These are phyloP conservation scores for Phytophthora chlamydospora DNA, from an alignment of 352 stramenopile genomes.

Conservation along the genomic window DNA sequence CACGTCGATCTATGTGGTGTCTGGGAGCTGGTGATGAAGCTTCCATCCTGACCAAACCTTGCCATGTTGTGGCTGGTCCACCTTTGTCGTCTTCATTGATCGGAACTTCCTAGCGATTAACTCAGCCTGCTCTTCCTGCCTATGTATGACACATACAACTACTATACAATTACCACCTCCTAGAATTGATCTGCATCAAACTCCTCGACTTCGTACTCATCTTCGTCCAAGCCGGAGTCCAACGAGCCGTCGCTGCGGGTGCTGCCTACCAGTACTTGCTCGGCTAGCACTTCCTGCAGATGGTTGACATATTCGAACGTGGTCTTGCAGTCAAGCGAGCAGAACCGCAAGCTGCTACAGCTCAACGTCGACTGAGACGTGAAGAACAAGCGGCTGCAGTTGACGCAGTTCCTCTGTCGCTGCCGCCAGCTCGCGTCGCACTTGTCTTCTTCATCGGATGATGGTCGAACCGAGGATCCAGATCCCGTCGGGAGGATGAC, in stretches of 20 bases:
- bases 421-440: constrained; percentile 16
- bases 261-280: constrained; percentile 15
- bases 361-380: constrained; percentile 20
- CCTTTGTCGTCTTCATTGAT: not conserved
- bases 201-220: constrained; percentile 1
- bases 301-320: constrained; percentile 35
- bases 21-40: too few relatives aligned
- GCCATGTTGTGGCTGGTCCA: not conserved
- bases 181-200: not conserved
- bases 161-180: too few relatives aligned
- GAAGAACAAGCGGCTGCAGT: constrained; percentile 34
- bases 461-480: not conserved
- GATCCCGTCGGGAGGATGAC: constrained; percentile 9
- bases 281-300: constrained; percentile 28
- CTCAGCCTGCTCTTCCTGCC: too few relatives aligned
- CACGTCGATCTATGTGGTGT: too few relatives aligned
- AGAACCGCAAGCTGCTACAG: constrained; percentile 25
- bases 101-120: too few relatives aligned
- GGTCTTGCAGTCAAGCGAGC: constrained; percentile 55
- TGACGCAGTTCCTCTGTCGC: constrained; percentile 19
- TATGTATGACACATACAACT: too few relatives aligned
- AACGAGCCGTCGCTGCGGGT: not conserved
- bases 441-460: not conserved
- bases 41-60: too few relatives aligned
- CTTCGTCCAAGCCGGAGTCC: not conserved